phyloP scores from a whole-genome alignment of 1,139 yeast species.

The Debaryomyces sp. region DNA sequence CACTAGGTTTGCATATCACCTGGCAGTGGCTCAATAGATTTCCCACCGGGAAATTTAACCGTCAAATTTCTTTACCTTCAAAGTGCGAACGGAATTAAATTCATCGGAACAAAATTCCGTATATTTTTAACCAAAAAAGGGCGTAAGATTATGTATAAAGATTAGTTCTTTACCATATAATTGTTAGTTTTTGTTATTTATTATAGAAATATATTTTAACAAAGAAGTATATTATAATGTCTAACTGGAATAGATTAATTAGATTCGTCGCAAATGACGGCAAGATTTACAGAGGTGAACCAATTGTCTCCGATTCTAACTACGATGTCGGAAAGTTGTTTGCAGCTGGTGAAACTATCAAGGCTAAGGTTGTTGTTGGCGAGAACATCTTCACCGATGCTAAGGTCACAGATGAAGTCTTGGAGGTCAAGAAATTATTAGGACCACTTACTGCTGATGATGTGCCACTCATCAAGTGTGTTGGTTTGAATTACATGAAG shows the following conservation, averaged over 20 bases:
- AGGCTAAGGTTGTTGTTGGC: background rate
- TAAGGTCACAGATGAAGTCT: background rate
- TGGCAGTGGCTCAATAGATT: too few species aligned
- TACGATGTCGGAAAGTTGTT: background rate
- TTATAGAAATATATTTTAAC: background rate
- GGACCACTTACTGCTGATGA: background rate
- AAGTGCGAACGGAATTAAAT: too few species aligned
- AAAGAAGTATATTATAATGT: background rate
- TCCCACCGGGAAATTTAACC: background rate
- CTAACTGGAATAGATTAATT: slow-evolving; percentile 9
- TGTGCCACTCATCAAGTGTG: background rate
- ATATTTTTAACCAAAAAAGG: background rate
- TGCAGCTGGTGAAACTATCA: background rate
- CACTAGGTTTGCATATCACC: too few species aligned
- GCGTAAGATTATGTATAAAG: too few species aligned
- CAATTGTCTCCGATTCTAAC: background rate
- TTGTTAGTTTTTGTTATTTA: too few species aligned
- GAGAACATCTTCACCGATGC: background rate
- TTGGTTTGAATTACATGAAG: background rate
- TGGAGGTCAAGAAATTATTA: background rate
- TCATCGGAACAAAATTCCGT: background rate
- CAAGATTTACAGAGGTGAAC: background rate
- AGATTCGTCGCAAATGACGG: background rate
- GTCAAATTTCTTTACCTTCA: too few species aligned
- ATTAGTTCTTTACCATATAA: too few species aligned